phyloP scores from a whole-genome alignment of 2,329 filamentous ascomycete species.

The Aspergillus puulaauensis region DNA sequence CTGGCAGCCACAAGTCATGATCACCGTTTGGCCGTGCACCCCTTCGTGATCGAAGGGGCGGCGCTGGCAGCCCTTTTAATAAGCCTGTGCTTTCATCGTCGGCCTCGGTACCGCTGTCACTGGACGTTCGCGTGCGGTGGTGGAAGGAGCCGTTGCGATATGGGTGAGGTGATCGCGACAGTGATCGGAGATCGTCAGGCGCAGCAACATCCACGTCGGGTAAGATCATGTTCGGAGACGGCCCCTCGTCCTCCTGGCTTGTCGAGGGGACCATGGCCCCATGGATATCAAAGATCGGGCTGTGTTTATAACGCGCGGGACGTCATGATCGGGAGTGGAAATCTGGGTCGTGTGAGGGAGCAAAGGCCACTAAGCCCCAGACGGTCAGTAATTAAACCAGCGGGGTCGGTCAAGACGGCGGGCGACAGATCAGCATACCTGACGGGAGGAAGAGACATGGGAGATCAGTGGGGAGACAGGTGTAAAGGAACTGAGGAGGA shows the following conservation, averaged over 20 bases:
- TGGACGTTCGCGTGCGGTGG: constrained; percentile 60
- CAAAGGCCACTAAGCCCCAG: constrained; percentile 6
- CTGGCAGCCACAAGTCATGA: constrained; percentile 30
- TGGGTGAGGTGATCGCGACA: constrained; percentile 66
- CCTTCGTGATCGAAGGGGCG: constrained; percentile 71
- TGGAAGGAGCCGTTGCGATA: constrained; percentile 57
- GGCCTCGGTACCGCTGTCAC: constrained; percentile 91
- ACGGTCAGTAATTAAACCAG: constrained; percentile 4
- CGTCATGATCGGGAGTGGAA: constrained; percentile 27
- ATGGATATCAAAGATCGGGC: constrained; percentile 19
- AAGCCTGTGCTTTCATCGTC: constrained; percentile 81
- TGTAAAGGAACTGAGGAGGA: too few relatives aligned
- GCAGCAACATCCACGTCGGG: constrained; percentile 19
- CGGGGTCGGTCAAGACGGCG: not conserved
- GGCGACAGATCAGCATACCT: constrained; percentile 3
- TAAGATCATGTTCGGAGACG: constrained; percentile 20
- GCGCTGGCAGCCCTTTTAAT: constrained; percentile 79
- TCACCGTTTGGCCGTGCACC: constrained; percentile 60
- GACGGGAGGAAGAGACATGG: not conserved
- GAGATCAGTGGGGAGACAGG: not conserved
- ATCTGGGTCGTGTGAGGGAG: constrained; percentile 6
- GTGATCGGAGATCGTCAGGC: constrained; percentile 43
- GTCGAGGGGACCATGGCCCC: constrained; percentile 35
- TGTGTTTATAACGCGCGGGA: constrained; percentile 23
- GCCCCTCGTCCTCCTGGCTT: constrained; percentile 30